These are phyloP conservation scores for Hylodesmum podocarpum DNA, from an alignment of 306 rosid genomes.

Conservation along the genomic window DNA sequence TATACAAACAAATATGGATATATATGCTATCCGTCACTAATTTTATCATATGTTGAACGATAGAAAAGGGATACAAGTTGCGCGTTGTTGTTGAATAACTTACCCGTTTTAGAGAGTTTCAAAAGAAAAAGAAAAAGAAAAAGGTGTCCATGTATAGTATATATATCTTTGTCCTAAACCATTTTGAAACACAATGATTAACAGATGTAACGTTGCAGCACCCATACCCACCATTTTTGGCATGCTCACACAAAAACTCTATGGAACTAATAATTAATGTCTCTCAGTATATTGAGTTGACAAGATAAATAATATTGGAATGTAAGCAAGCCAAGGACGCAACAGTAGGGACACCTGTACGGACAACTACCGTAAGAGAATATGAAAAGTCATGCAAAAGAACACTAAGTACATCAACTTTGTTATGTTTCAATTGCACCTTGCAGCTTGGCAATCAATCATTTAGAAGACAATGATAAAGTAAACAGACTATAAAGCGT, in stretches of 20 bases:
- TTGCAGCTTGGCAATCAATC: not conserved
- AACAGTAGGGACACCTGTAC: slow-evolving; percentile 18
- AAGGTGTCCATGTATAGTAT: too few relatives aligned
- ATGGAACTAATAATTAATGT: not conserved
- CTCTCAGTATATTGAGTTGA: not conserved
- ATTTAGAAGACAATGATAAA: too few relatives aligned
- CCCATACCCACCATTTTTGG: not conserved
- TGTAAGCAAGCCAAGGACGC: not conserved
- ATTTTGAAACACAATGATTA: not conserved
- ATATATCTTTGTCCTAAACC: too few relatives aligned
- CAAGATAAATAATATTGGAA: not conserved
- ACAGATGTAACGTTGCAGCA: not conserved
- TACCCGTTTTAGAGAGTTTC: not conserved
- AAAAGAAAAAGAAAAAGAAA: not conserved
- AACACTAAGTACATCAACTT: not conserved
- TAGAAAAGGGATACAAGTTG: not conserved
- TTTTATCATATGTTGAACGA: too few relatives aligned
- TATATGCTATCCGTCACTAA: too few relatives aligned
- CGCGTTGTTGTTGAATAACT: not conserved
- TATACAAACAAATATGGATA: too few relatives aligned
- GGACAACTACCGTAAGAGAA: not conserved
- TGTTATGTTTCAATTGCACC: too few relatives aligned
- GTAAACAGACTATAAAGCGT: too few relatives aligned
- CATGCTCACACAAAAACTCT: not conserved
- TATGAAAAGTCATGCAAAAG: not conserved